These are phyloP conservation scores for Botrytis byssoidea DNA, from an alignment of 2,329 filamentous ascomycete genomes.

Conservation along the genomic window DNA sequence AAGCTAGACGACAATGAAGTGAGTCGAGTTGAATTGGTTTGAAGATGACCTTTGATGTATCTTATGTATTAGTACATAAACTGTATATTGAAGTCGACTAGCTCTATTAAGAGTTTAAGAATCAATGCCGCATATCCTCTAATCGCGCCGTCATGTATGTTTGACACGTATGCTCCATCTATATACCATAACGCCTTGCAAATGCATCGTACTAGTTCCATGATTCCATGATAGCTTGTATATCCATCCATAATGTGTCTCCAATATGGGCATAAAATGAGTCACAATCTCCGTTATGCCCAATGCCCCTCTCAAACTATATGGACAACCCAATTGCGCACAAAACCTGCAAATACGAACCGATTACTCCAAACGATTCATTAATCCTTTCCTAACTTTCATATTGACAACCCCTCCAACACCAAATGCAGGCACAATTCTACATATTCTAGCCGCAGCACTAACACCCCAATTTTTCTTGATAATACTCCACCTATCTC, in stretches of 20 bases:
- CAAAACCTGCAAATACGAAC: background rate
- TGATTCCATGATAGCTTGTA: background rate
- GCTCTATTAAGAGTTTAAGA: background rate
- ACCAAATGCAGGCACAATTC: constrained; percentile 87
- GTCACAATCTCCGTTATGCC: background rate
- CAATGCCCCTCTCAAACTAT: background rate
- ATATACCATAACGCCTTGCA: constrained; percentile 13
- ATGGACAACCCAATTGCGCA: background rate
- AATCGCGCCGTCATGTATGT: constrained; percentile 7
- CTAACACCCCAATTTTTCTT: constrained; percentile 73
- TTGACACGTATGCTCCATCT: constrained; percentile 6
- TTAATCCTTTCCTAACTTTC: constrained; percentile 64
- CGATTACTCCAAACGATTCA: constrained; percentile 41
- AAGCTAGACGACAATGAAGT: background rate
- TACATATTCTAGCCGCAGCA: constrained; percentile 70
- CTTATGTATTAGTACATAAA: constrained; percentile 7
- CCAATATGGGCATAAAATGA: background rate
- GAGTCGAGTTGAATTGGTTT: background rate
- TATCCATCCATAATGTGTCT: constrained; percentile 5
- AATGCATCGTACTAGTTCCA: background rate
- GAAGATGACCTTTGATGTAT: background rate
- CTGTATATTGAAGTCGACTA: background rate
- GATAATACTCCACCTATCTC: constrained; percentile 66
- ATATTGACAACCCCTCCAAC: constrained; percentile 84
- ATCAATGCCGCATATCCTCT: background rate